Percentiles rank a stretch among this genome's conserved stretches.
Evolutionary conservation across 2,329 filamentous ascomycete species (phyloP).

Genomic region (Sclerotinia minor): DNA sequence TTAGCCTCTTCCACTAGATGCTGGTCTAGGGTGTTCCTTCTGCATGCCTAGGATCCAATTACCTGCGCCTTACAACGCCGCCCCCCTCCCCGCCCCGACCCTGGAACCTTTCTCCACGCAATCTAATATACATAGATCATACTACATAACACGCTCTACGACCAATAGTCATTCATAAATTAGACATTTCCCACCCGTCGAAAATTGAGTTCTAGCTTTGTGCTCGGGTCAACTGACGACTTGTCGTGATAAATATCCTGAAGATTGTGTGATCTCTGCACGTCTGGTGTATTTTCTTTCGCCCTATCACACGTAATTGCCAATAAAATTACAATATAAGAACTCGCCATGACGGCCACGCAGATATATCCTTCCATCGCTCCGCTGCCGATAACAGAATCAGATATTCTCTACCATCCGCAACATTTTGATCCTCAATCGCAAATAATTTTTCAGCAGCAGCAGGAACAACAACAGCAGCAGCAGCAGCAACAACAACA

Average conservation of each 20-base stretch:
- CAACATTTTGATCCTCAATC: slow-evolving; percentile 17
- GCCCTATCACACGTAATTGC: slow-evolving; percentile 5
- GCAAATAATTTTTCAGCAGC: slow-evolving; percentile 7
- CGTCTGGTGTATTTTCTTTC: not conserved
- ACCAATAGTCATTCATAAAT: slow-evolving; percentile 23
- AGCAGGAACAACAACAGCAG: not conserved
- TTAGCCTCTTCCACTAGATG: slow-evolving; percentile 1
- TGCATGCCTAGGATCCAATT: slow-evolving; percentile 7
- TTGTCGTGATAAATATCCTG: not conserved
- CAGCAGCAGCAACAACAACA: not conserved
- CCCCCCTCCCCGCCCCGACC: not conserved
- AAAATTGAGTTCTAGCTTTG: slow-evolving; percentile 5
- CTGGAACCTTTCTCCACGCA: slow-evolving; percentile 11
- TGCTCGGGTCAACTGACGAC: slow-evolving; percentile 5
- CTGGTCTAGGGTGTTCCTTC: slow-evolving; percentile 16
- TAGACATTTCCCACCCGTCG: slow-evolving; percentile 14
- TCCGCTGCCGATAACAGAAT: slow-evolving; percentile 13
- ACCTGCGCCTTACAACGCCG: slow-evolving; percentile 22
- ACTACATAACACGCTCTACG: slow-evolving; percentile 14
- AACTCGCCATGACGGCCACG: slow-evolving; percentile 11
- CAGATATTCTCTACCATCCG: slow-evolving; percentile 7
- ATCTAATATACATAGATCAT: slow-evolving; percentile 2
- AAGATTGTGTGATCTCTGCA: slow-evolving; percentile 17
- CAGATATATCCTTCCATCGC: slow-evolving; percentile 21
- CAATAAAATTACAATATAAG: not conserved